These are phyloP conservation scores for Fusarium setosum DNA, from an alignment of 2,329 filamentous ascomycete species.

Conservation along the genomic window DNA sequence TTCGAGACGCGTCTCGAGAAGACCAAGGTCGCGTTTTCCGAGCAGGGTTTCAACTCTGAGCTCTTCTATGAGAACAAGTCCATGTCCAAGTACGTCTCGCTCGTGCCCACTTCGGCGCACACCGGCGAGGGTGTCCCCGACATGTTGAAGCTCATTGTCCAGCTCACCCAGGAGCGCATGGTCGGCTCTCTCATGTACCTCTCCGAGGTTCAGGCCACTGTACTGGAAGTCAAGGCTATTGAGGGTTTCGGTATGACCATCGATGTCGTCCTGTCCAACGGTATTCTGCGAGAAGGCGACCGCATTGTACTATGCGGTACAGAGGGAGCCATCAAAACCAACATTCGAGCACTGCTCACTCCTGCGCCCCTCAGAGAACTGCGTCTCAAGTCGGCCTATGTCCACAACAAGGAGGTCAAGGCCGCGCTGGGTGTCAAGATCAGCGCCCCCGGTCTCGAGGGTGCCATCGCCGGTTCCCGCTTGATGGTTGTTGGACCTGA, in stretches of 20 bases:
- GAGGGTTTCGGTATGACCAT: slow-evolving; percentile 99
- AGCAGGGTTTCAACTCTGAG: slow-evolving; percentile 98
- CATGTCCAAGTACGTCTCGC: slow-evolving; percentile 93
- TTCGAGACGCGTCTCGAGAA: slow-evolving; percentile 90
- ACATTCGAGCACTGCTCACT: slow-evolving; percentile 93
- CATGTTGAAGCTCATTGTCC: slow-evolving; percentile 94
- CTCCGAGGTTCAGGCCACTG: slow-evolving; percentile 96
- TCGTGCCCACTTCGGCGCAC: slow-evolving; percentile 96
- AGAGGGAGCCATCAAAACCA: slow-evolving; percentile 95
- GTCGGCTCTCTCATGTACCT: slow-evolving; percentile 98
- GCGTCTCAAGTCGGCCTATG: slow-evolving; percentile 94
- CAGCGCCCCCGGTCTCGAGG: slow-evolving; percentile 92
- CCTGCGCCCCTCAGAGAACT: slow-evolving; percentile 93
- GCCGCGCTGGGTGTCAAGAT: slow-evolving; percentile 99
- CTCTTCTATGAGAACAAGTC: slow-evolving; percentile 98
- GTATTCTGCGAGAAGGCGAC: slow-evolving; percentile 93
- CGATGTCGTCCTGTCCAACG: slow-evolving; percentile 95
- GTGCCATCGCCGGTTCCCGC: slow-evolving; percentile 95
- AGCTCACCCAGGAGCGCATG: slow-evolving; percentile 97
- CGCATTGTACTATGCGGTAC: slow-evolving; percentile 95
- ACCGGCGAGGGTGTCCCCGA: slow-evolving; percentile 99
- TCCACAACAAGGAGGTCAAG: slow-evolving; percentile 99
- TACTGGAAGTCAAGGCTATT: slow-evolving; percentile 98
- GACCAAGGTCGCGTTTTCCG: slow-evolving; percentile 93
- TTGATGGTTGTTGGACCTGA: slow-evolving; percentile 93